These are phyloP conservation scores for Xanthoconium stramineum DNA, from an alignment of 768 basidiomycete genomes.

Conservation along the genomic window DNA sequence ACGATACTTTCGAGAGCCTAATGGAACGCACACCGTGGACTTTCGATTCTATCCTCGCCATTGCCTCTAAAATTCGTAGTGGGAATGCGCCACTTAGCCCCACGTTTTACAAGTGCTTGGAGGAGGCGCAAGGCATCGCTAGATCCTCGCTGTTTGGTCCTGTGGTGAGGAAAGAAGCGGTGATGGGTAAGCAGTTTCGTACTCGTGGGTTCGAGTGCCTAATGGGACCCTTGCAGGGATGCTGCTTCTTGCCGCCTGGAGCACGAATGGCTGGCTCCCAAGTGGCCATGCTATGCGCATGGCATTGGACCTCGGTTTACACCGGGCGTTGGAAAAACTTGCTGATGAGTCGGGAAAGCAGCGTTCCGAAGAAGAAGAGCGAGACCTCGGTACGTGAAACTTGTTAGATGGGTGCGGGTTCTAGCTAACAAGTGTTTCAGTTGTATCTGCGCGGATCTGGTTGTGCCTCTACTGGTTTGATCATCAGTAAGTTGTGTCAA, in stretches of 20 bases:
- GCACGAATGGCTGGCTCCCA: conserved; percentile 92
- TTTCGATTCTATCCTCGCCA: conserved; percentile 89
- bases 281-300: conserved; percentile 96
- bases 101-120: conserved; percentile 87
- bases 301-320: conserved; percentile 90
- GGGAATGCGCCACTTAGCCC: conserved; percentile 82
- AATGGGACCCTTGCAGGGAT: conserved; percentile 53
- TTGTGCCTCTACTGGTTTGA: conserved; percentile 95
- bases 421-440: conserved; percentile 36
- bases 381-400: conserved; percentile 66
- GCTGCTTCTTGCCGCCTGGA: conserved; percentile 90
- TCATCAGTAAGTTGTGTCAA: conserved; percentile 67
- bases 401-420: background rate
- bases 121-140: conserved; percentile 95
- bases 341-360: conserved; percentile 67
- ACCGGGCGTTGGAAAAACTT: conserved; percentile 88
- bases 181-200: conserved; percentile 60
- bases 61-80: conserved; percentile 88
- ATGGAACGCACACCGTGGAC: conserved; percentile 95
- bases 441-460: conserved; percentile 93
- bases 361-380: conserved; percentile 76
- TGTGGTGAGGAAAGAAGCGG: conserved; percentile 91
- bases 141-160: conserved; percentile 92
- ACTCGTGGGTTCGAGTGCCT: conserved; percentile 1
- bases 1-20: conserved; percentile 90